Conservation (phyloP, 164 flowering plant genomes). For the Vitis vinifera region DNA sequence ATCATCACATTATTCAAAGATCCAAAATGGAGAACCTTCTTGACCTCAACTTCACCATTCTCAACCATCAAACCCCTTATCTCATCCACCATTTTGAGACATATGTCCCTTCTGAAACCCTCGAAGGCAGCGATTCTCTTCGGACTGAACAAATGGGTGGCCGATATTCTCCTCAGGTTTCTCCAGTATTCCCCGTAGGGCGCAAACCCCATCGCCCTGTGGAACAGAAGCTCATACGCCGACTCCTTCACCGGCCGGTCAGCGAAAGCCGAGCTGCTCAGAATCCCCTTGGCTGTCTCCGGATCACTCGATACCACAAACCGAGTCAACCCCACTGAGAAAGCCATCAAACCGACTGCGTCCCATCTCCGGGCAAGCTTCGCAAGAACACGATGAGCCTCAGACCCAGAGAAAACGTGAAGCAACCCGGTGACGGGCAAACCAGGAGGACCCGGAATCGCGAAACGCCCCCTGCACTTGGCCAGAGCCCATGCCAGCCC, state of each 20-base stretch:
- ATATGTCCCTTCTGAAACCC: conserved; percentile 6
- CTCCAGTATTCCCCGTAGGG: conserved; percentile 52
- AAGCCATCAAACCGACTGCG: conserved; percentile 38
- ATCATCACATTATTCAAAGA: conserved; percentile 48
- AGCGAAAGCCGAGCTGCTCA: conserved; percentile 37
- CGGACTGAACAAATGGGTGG: conserved; percentile 44
- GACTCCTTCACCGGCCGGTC: conserved; percentile 48
- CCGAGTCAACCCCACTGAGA: conserved; percentile 43
- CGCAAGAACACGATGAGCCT: conserved; percentile 17
- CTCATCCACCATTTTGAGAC: conserved; percentile 21
- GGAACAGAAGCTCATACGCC: conserved; percentile 42
- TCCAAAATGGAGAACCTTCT: conserved; percentile 32
- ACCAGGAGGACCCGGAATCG: too few relatives aligned
- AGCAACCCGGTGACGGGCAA: too few relatives aligned
- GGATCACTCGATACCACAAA: conserved; percentile 36
- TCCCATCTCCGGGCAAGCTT: neutral
- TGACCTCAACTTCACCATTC: conserved; percentile 23
- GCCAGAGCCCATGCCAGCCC: too few relatives aligned
- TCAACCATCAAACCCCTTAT: neutral
- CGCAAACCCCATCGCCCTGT: conserved; percentile 57
- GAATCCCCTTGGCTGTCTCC: conserved; percentile 38
- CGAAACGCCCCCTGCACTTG: too few relatives aligned
- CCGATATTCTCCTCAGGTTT: conserved; percentile 40
- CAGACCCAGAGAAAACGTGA: too few relatives aligned
- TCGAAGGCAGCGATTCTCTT: conserved; percentile 25